Percentiles rank a stretch among this genome's conserved stretches.
These are phyloP conservation scores for Myxozyma sirexii DNA, from an alignment of 805 yeast genomes.

Conservation along the genomic window DNA sequence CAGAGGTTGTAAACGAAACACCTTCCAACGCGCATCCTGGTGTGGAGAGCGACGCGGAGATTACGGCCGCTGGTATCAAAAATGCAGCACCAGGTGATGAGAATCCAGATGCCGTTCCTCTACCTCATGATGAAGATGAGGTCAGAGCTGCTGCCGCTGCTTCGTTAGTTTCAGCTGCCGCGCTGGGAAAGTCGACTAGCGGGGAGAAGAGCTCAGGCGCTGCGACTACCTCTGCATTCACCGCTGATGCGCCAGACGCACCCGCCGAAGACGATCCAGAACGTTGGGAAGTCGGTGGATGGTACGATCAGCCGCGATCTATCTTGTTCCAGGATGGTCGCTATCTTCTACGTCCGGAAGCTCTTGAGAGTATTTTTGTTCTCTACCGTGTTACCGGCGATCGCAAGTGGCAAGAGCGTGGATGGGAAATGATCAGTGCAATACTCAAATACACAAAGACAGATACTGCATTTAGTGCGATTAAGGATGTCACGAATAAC, in stretches of 20 bases:
- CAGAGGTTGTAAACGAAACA: not conserved
- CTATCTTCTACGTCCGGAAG: conserved; percentile 60
- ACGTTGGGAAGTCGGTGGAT: conserved; percentile 28
- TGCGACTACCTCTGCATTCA: not conserved
- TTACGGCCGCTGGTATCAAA: not conserved
- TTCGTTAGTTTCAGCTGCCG: conserved; percentile 2
- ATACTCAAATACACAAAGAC: conserved; percentile 42
- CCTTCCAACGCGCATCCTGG: conserved; percentile 5
- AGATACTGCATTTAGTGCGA: conserved; percentile 45
- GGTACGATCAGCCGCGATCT: conserved; percentile 35
- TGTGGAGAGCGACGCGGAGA: conserved; percentile 7
- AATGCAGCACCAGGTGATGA: conserved; percentile 14
- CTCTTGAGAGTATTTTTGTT: conserved; percentile 61
- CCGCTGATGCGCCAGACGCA: conserved; percentile 1
- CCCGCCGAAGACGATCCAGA: conserved; percentile 8
- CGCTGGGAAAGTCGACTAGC: too few relatives aligned
- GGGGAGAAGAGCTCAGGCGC: not conserved
- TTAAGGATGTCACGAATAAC: conserved; percentile 47
- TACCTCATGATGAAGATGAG: conserved; percentile 9
- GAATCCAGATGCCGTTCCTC: conserved; percentile 9
- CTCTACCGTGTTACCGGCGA: conserved; percentile 66
- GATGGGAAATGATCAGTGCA: conserved; percentile 52
- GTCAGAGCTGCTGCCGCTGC: conserved; percentile 7
- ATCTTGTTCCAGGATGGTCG: conserved; percentile 34
- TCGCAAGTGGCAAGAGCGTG: conserved; percentile 56